These are phyloP conservation scores for Debaryomyces singareniensis DNA, from an alignment of 1,139 yeast species.

Conservation along the genomic window DNA sequence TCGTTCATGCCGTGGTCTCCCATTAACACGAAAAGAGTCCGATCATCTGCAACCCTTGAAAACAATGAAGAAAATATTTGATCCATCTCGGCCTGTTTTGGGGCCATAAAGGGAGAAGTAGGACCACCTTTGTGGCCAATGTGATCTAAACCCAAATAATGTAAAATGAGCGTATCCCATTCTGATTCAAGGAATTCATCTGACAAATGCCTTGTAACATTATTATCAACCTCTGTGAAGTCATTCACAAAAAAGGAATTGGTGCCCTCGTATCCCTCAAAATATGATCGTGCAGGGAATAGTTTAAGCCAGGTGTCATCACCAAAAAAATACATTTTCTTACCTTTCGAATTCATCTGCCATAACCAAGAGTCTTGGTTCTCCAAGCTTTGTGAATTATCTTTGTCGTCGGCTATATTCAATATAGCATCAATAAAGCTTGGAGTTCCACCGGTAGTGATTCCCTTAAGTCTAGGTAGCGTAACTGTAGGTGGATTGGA, in stretches of 20 bases:
- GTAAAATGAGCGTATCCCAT: conserved; percentile 88
- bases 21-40: conserved; percentile 67
- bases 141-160: conserved; percentile 91
- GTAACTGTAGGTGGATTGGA: conserved; percentile 88
- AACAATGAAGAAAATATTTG: conserved; percentile 50
- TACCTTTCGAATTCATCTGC: conserved; percentile 49
- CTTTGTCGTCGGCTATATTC: conserved; percentile 85
- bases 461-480: conserved; percentile 70
- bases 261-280: conserved; percentile 74
- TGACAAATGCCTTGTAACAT: conserved; percentile 84
- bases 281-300: conserved; percentile 56
- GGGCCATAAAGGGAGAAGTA: conserved; percentile 66
- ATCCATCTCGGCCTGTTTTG: conserved; percentile 86
- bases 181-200: conserved; percentile 36
- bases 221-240: conserved; percentile 86
- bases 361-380: conserved; percentile 84
- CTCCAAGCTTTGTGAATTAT: conserved; percentile 65
- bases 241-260: conserved; percentile 92
- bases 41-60: conserved; percentile 24
- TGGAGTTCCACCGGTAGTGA: conserved; percentile 78
- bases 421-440: conserved; percentile 80
- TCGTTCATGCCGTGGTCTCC: conserved; percentile 98
- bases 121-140: conserved; percentile 98
- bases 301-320: conserved; percentile 97
- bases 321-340: conserved; percentile 73